phyloP scores from a whole-genome alignment of 225 moss, liverwort and hornwort species.

The Pseudisothecium myosuroides region DNA sequence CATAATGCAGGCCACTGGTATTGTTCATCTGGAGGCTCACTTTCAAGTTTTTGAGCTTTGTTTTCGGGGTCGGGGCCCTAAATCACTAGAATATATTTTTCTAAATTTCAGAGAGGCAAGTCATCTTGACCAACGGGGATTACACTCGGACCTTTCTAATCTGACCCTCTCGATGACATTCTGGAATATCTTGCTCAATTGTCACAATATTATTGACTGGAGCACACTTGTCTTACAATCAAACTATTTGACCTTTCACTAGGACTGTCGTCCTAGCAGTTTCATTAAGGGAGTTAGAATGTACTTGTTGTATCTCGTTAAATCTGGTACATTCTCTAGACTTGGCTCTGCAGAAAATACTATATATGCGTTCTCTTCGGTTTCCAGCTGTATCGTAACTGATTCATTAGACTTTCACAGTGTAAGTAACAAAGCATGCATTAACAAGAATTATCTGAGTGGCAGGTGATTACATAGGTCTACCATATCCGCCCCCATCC shows the following conservation, averaged over 20 bases:
- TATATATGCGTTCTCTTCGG: background rate
- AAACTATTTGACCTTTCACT: background rate
- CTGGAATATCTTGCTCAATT: background rate
- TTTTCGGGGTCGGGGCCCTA: background rate
- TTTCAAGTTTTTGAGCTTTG: background rate
- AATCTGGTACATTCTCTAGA: too few relatives aligned
- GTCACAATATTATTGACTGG: background rate
- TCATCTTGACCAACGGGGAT: background rate
- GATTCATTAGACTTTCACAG: background rate
- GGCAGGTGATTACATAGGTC: conserved; percentile 42
- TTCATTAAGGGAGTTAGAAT: background rate
- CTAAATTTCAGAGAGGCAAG: background rate
- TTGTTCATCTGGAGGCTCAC: background rate
- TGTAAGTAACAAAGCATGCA: background rate
- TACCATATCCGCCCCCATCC: conserved; percentile 54
- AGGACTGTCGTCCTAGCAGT: background rate
- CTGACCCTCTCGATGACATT: background rate
- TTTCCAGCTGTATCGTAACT: background rate
- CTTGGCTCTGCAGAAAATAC: background rate
- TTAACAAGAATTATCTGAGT: background rate
- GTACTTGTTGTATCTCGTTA: background rate
- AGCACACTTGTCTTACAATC: background rate
- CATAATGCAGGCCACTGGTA: background rate
- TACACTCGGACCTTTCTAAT: background rate
- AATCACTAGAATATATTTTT: too few relatives aligned